Evolutionary conservation across 179 eudicot genomes (phyloP), one percentile per base, ranked within the genome.

Genomic region (Beta macrorhiza): DNA sequence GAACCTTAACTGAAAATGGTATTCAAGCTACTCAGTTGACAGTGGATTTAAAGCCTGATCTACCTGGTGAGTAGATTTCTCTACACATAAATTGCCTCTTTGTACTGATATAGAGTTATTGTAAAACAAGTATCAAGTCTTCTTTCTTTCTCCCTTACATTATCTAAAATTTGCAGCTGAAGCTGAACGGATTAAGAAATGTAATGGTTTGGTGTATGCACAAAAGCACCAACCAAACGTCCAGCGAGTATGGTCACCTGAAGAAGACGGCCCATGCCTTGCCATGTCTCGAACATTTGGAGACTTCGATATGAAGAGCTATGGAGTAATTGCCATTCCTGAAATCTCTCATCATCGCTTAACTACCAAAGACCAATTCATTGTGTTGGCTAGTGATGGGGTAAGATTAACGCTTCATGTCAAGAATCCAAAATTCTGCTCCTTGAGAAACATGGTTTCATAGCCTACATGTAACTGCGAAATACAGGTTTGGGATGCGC

Each of bases 221-320:
- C 84, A 82, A 25, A 83, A 84, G 67, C 90, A 81, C 17, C 93
- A 94, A 77, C 87, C 93, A 6, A 91, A 91, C 80, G 85, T 92
- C 22, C 84, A 85, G 44, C 77, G 98, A 77, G 93, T 92, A 56
- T 94, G 98, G 98, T 77, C 91, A 79, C 98, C 98, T n/a, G 53
- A 90, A 49, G 88, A 85, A 0, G 85, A 88, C 84, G 81, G 84
- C 22, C 97, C 97, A 0, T 97, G 98, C 19, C 91, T 94, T 16
- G 98, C 97, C 78, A 94, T 91, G 97, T 89, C 98, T 51, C 90
- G 97, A 25, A 91, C 97, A 53, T 89, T 94, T 29, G 97, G 97
- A 0, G 95, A 94, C 77, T 94, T 90, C 16, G 69, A 86, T 42
- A 87, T 92, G 53, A 94, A 94, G 83, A 75, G 83, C 37, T 85